A percentile compares a stretch with the other conserved stretches of the same genome.
Conservation (phyloP, 108 stramenopile species). For the Skeletonema tropicum region DNA sequence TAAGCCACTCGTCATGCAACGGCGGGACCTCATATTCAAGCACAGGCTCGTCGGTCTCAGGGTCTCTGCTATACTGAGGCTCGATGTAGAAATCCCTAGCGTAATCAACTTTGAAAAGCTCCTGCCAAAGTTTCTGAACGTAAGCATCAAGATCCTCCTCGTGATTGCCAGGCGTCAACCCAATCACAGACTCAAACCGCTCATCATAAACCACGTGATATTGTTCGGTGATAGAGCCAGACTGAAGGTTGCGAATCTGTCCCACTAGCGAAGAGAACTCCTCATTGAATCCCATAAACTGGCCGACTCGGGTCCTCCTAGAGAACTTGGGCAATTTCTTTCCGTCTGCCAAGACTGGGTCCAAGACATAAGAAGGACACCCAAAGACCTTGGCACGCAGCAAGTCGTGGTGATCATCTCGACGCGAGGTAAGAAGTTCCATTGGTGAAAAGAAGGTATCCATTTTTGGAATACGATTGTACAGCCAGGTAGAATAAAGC, state of each 20-base stretch:
- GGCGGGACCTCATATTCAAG: not conserved
- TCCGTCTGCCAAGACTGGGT: slow-evolving; percentile 29
- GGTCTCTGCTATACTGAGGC: not conserved
- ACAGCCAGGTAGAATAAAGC: not conserved
- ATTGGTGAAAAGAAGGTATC: not conserved
- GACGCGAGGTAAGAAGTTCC: not conserved
- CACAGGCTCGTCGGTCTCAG: no score
- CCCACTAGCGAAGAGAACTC: slow-evolving; percentile 8
- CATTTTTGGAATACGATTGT: not conserved
- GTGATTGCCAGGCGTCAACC: not conserved
- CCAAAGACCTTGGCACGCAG: slow-evolving; percentile 36
- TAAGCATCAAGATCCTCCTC: not conserved
- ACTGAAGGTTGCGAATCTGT: not conserved
- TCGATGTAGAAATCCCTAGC: not conserved
- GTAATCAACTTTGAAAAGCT: not conserved
- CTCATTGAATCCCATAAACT: not conserved
- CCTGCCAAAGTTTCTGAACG: not conserved
- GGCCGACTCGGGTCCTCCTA: not conserved
- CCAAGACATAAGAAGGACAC: slow-evolving; percentile 42
- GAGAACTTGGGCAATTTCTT: slow-evolving; percentile 17
- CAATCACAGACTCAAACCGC: not conserved
- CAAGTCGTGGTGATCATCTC: not conserved
- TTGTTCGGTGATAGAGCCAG: slow-evolving; percentile 1
- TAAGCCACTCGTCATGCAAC: not conserved
- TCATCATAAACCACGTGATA: slow-evolving; percentile 17